phyloP scores from a whole-genome alignment of 441 rosid species.

The Erodium texanum region DNA sequence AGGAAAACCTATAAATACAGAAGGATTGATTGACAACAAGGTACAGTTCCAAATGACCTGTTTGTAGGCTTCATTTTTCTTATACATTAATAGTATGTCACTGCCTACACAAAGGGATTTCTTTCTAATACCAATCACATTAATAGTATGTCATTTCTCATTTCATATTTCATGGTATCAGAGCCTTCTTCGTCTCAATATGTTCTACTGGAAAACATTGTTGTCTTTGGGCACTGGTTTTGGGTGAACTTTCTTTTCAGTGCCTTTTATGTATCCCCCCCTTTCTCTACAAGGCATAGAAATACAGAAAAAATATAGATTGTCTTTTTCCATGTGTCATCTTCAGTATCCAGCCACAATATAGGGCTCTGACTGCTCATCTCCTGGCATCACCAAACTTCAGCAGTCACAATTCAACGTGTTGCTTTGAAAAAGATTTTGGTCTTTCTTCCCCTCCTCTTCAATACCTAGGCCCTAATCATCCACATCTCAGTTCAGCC shows the following conservation, averaged over 20 bases:
- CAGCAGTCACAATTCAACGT: too few relatives aligned
- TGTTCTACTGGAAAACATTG: background rate
- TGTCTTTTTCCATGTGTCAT: background rate
- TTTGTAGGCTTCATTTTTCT: background rate
- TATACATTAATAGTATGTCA: background rate
- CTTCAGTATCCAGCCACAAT: background rate
- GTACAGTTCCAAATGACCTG: background rate
- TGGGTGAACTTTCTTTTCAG: background rate
- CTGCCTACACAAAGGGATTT: too few relatives aligned
- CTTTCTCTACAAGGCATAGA: background rate
- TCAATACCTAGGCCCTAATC: too few relatives aligned
- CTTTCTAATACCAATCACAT: background rate
- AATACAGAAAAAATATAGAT: too few relatives aligned
- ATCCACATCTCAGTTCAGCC: too few relatives aligned
- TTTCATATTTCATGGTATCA: background rate
- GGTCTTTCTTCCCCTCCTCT: too few relatives aligned
- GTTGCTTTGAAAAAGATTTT: too few relatives aligned
- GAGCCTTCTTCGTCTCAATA: background rate
- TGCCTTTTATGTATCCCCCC: too few relatives aligned
- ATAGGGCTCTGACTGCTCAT: too few relatives aligned
- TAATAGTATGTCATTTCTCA: background rate
- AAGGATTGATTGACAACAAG: background rate
- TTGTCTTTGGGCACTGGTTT: background rate
- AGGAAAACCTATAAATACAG: slow-evolving; percentile 3
- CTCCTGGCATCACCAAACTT: too few relatives aligned